phyloP scores from a whole-genome alignment of 1,284 basidiomycete genomes.

The Tylopilus sp. region DNA sequence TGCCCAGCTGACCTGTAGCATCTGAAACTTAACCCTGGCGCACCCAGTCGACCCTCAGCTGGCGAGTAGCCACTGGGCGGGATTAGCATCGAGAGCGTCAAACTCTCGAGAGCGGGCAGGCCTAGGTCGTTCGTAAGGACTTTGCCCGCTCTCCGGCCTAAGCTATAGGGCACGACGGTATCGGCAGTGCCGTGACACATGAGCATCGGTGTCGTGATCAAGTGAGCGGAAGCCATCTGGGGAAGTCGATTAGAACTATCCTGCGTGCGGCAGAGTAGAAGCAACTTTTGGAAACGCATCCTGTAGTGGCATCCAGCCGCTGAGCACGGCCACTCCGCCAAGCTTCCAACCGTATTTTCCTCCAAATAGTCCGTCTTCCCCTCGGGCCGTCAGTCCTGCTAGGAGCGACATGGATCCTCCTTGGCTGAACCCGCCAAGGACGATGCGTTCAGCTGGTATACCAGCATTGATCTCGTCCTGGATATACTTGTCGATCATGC shows the following conservation, averaged over 20 bases:
- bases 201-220: conserved; percentile 71
- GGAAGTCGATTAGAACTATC: conserved; percentile 6
- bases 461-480: conserved; percentile 71
- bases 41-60: conserved; percentile 25
- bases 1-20: conserved; percentile 62
- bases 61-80: conserved; percentile 24
- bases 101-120: conserved; percentile 37
- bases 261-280: background rate
- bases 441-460: conserved; percentile 60
- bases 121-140: conserved; percentile 51
- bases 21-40: conserved; percentile 55
- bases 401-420: conserved; percentile 79
- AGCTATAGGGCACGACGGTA: conserved; percentile 58
- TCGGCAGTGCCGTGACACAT: conserved; percentile 86
- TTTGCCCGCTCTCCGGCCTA: conserved; percentile 50
- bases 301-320: conserved; percentile 71
- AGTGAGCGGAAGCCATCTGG: conserved; percentile 57
- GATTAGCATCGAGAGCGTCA: conserved; percentile 24
- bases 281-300: conserved; percentile 30
- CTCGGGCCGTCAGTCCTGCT: conserved; percentile 60
- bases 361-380: conserved; percentile 28
- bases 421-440: conserved; percentile 88
- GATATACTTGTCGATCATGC: conserved; percentile 66
- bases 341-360: conserved; percentile 47
- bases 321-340: conserved; percentile 70